Base-by-base conservation (phyloP, 192 early-diverging fungal species). In the Backusella circina region DNA sequence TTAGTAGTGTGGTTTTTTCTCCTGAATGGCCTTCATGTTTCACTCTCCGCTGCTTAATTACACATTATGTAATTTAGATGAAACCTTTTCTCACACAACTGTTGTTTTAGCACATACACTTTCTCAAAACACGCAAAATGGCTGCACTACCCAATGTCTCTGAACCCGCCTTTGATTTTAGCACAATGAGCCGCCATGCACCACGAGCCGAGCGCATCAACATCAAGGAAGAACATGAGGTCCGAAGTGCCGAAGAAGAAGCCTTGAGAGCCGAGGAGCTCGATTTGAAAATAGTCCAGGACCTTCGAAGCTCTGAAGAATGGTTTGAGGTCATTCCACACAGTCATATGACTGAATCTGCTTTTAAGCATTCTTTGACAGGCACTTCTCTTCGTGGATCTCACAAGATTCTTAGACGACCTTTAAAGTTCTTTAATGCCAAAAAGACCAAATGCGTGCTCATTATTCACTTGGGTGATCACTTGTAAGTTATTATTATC, bases 401-500 rank as follows among this genome's bases (percentile, higher is more conserved):
- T 44, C 83, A 83, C 35, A 88, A 82, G 80, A 71, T 91, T 37
- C 83, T 82, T 2, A 65, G 88, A 23, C 61, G 68, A 12, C 90
- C 89, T 7, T 75, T 85, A 0, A 77, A 88, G 9, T 91, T 89
- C 76, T 86, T 79, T 71, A 81, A 84, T 70, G 67, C 70, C 15
- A 86, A 89, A 66, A 81, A 84, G 68, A 77, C 73, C 1, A 86
- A 88, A 72, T 82, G 84, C 32, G 21, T 88, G 9, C 77, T 75
- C 2, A 79, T 94, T 30, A 47, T 88, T 23, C 93, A 95, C 77
- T 71, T 94, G 36, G 94, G 94, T 28, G 83, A 81, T n/a, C 76
- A 84, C 0, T 76, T 94, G 66, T 74, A 70, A 79, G 72, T 72
- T 3, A 0, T 15, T 15, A 16, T 3, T 39, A 39, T 39, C 10